Base-by-base conservation (phyloP, 371 early-diverging fungal genomes). In the Mycotypha africana region DNA sequence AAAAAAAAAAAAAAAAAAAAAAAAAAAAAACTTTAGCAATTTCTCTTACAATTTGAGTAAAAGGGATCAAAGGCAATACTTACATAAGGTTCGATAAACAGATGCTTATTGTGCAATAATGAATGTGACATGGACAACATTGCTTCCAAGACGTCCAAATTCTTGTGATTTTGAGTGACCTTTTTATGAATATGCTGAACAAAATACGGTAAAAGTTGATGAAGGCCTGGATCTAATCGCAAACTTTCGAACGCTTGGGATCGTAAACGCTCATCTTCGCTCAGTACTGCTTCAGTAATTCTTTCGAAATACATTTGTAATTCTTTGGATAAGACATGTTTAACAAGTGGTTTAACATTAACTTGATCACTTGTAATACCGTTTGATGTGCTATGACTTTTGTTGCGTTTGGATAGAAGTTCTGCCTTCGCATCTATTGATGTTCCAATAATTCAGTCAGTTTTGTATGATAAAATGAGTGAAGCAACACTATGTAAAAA, bases 51-150 rank as follows among this genome's bases (percentile, higher is more conserved):
- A n/a, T n/a, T n/a, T n/a, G n/a, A n/a, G n/a, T n/a, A n/a, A n/a
- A n/a, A n/a, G n/a, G n/a, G n/a, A n/a, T n/a, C n/a, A n/a, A n/a
- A n/a, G n/a, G n/a, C n/a, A n/a, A 4, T 4, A 9, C 84, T 53
- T 81, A 95, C 90, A 65, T 99, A 98, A 21, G 99, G 99, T 64
- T 99, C 99, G 6, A 98, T 78, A 78, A 93, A 96, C 8, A 99
- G 62, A 57, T 92, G 86, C 26, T 88, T 78, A 71, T 99, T 99
- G 45, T 78, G 78, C 23, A 99, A 67, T 23, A 99, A 53, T 0
- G 94, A 85, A 22, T 84, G 68, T 5, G 91, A 84, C 70, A 96
- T 84, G 0, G 84, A 79, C 60, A 98, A 72, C 74, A 94, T 86
- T 5, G 84, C 74, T 35, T 78, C 77, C 9, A 92, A 58, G 0